Base-by-base conservation (phyloP, 371 early-diverging fungal genomes). In the Syncephalastrum racemosum region DNA sequence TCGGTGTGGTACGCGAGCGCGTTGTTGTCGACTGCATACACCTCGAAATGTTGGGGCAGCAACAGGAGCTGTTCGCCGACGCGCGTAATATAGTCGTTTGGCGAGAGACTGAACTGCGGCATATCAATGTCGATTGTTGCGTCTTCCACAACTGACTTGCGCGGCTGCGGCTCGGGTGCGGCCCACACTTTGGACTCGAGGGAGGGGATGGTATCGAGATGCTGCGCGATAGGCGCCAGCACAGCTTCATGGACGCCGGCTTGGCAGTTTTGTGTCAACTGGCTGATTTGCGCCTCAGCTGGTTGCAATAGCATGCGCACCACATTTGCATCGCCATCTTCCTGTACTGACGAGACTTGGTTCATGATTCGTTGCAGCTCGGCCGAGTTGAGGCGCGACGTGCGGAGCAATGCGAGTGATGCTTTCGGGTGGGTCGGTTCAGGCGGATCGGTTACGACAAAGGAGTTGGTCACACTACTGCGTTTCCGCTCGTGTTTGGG, bases 11-110 rank as follows among this genome's bases (percentile, higher is more conserved):
- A 87, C 12, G 69, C 66, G 12, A 86, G 68, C 3, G 80, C 75
- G 25, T 75, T 77, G 43, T 82, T 83, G 22, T 76, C 77, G 36
- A 31, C 36, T 15, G 79, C 70, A 61, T 87, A 88, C 20, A 83
- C 74, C 41, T 88, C 90, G 53, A 91, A 79, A 24, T 86, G 82
- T 58, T 85, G 85, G 6, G 91, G 90, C 12, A 91, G 63, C 52
- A 80, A 81, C 27, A 86, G 63, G 3, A 91, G 60, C 53, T 84
- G 81, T 55, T 88, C 87, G n/a, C 90, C 83, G 18, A 89, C 64
- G 40, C 81, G 75, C 5, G 87, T 86, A 39, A 89, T 85, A 59
- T 88, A 88, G 12, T 80, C 77, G 25, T 66, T 75, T 3, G 90
- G 91, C 19, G 79, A 78, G 24, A 84, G 53, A 58, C 82, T 79